These are phyloP conservation scores for Jasminum sambac DNA, from an alignment of 257 asterid species.

Conservation along the genomic window DNA sequence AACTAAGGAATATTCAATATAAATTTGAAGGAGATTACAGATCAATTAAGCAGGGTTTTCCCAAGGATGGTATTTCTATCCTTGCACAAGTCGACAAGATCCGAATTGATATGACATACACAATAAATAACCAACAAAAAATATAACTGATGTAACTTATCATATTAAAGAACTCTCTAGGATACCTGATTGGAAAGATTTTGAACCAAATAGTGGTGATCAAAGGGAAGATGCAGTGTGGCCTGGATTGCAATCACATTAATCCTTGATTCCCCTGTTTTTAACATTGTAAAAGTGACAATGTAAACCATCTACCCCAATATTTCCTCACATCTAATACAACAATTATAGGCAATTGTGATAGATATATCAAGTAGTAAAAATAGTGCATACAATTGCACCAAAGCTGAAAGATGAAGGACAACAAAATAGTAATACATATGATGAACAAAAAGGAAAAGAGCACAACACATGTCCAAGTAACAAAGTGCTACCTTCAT, in stretches of 20 bases:
- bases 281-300: conserved; percentile 15
- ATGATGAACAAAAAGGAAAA: neutral
- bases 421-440: neutral
- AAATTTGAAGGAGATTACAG: neutral
- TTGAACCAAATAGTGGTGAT: conserved; percentile 78
- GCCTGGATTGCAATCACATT: conserved; percentile 84
- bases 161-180: neutral
- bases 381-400: neutral
- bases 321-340: neutral
- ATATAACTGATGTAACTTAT: neutral
- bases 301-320: conserved; percentile 20
- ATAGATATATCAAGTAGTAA: neutral
- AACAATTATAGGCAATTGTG: conserved; percentile 7
- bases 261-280: conserved; percentile 68
- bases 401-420: neutral
- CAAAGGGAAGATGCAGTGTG: conserved; percentile 77
- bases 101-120: neutral
- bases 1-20: neutral
- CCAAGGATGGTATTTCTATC: neutral
- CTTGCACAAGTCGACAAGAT: neutral
- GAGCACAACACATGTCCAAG: conserved; percentile 8
- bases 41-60: neutral
- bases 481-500: conserved; percentile 67
- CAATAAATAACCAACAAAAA: neutral
- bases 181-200: conserved; percentile 87